These are phyloP conservation scores for Cupressus sempervirens DNA, from an alignment of 75 land plant genomes.

Conservation along the genomic window DNA sequence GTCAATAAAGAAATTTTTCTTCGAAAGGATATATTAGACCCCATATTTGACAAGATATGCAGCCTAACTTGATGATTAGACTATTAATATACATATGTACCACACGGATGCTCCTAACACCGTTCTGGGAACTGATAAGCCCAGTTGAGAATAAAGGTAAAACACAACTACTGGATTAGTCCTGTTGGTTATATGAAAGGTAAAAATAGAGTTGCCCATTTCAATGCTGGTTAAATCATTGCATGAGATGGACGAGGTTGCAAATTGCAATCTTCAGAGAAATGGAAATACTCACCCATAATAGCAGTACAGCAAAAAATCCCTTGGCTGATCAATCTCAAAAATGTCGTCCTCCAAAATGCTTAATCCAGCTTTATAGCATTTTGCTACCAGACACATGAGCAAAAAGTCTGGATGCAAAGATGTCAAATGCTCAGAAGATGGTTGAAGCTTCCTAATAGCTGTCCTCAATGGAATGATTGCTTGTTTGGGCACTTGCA, in stretches of 20 bases:
- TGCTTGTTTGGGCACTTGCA: slow-evolving; percentile 65
- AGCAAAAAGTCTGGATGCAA: slow-evolving; percentile 88
- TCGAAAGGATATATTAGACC: background rate
- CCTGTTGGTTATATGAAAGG: background rate
- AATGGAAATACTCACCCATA: slow-evolving; percentile 64
- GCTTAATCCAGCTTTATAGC: slow-evolving; percentile 66
- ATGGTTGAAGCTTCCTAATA: slow-evolving; percentile 68
- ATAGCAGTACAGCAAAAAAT: slow-evolving; percentile 83
- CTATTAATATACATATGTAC: background rate
- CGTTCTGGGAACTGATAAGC: background rate
- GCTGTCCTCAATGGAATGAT: slow-evolving; percentile 82
- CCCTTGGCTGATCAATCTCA: slow-evolving; percentile 91
- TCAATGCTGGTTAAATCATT: background rate
- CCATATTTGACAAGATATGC: background rate
- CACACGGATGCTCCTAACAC: background rate
- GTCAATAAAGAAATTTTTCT: background rate
- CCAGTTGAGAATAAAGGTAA: background rate
- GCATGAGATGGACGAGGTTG: background rate
- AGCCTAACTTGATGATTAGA: background rate
- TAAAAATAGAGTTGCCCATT: background rate
- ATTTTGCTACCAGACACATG: slow-evolving; percentile 74
- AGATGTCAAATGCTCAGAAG: slow-evolving; percentile 78
- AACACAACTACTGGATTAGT: background rate
- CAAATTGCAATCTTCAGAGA: background rate
- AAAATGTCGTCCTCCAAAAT: slow-evolving; percentile 77